A percentile compares a stretch with the other conserved stretches of the same genome.
phyloP scores from a whole-genome alignment of 768 basidiomycete genomes.

The Leccinellum luteum region DNA sequence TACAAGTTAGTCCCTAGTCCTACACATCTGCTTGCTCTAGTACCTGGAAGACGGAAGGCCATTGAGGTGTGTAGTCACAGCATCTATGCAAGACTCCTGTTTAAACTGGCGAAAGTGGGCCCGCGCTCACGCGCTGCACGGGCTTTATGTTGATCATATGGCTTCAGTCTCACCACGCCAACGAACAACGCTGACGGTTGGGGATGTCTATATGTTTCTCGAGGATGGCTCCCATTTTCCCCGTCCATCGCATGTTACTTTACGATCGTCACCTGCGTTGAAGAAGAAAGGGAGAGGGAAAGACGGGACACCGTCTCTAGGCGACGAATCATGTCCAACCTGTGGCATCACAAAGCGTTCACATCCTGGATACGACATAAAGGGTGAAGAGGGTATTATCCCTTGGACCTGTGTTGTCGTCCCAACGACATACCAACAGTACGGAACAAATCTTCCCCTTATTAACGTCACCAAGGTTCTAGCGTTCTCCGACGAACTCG shows the following conservation, averaged over 20 bases:
- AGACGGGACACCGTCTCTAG: conserved; percentile 15
- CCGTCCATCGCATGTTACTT: conserved; percentile 24
- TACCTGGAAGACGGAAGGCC: conserved; percentile 45
- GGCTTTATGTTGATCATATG: conserved; percentile 35
- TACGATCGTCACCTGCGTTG: conserved; percentile 4
- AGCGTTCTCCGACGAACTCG: conserved; percentile 16
- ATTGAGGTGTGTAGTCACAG: conserved; percentile 40
- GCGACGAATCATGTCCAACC: conserved; percentile 25
- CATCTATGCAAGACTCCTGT: not conserved
- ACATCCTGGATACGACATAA: conserved; percentile 24
- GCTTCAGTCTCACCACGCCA: conserved; percentile 17
- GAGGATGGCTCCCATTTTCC: conserved; percentile 41
- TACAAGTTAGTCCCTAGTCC: conserved; percentile 39
- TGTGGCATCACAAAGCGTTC: conserved; percentile 31
- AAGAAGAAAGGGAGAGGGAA: conserved; percentile 29
- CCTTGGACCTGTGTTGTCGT: conserved; percentile 28
- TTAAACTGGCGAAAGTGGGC: conserved; percentile 36
- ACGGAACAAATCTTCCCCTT: conserved; percentile 18
- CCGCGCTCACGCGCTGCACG: conserved; percentile 40
- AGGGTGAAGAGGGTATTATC: conserved; percentile 14
- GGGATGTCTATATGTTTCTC: conserved; percentile 45
- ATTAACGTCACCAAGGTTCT: conserved; percentile 16
- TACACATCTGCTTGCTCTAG: conserved; percentile 34
- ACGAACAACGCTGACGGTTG: conserved; percentile 32
- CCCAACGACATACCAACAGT: conserved; percentile 17